These are phyloP conservation scores for Hypoxylon sp. DNA, from an alignment of 2,329 filamentous ascomycete species.

Conservation along the genomic window DNA sequence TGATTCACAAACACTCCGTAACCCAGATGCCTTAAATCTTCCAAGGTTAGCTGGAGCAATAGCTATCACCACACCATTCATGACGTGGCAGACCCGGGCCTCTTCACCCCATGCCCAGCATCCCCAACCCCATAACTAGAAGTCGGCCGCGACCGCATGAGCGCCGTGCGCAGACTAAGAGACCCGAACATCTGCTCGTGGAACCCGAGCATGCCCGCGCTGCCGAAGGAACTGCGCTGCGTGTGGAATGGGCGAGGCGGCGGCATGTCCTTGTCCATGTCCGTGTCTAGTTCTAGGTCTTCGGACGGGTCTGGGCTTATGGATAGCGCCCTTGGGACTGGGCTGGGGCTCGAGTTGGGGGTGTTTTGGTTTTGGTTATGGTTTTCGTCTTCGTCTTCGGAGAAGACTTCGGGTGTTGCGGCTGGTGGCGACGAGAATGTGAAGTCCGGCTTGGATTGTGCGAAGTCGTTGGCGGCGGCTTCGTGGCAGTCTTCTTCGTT, in stretches of 20 bases:
- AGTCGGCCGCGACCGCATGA: constrained; percentile 32
- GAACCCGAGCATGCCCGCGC: constrained; percentile 52
- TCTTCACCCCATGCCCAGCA: constrained; percentile 1
- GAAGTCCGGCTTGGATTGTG: constrained; percentile 49
- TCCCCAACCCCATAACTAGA: constrained; percentile 11
- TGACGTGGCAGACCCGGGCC: constrained; percentile 41
- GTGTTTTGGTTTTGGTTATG: neutral
- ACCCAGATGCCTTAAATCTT: neutral
- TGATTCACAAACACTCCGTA: neutral
- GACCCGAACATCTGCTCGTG: constrained; percentile 48
- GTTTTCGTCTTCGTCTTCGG: constrained; percentile 11
- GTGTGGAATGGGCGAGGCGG: constrained; percentile 16
- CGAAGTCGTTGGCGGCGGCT: constrained; percentile 31
- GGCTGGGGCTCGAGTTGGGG: neutral
- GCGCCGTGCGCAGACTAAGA: constrained; percentile 44
- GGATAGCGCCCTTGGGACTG: neutral
- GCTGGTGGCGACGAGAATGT: constrained; percentile 46
- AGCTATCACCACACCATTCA: too few species aligned
- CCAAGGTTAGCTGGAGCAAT: too few species aligned
- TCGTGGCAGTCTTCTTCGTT: constrained; percentile 4
- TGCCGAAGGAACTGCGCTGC: constrained; percentile 50
- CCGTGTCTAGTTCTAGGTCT: constrained; percentile 11
- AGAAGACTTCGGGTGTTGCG: constrained; percentile 31
- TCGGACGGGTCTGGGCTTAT: constrained; percentile 30
- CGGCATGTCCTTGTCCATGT: neutral